These are phyloP conservation scores for Monosporascus sp. DNA, from an alignment of 2,329 filamentous ascomycete genomes.

Conservation along the genomic window DNA sequence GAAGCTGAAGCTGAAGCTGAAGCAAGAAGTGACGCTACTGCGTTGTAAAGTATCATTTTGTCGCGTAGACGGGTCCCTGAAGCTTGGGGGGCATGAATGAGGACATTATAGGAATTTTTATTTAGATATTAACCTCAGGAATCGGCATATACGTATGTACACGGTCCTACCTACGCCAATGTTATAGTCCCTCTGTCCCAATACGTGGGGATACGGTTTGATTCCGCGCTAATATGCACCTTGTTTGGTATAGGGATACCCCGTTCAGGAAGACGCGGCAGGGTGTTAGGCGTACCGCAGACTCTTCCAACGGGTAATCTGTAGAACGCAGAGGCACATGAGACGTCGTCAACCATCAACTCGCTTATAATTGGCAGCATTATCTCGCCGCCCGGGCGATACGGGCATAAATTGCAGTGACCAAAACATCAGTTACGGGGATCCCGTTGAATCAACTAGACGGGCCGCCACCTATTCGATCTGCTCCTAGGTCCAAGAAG, in stretches of 20 bases:
- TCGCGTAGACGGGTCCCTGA: no score
- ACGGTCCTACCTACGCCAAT: conserved; percentile 9
- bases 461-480: conserved; percentile 15
- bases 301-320: no score
- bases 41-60: no score
- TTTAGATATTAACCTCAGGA: no score
- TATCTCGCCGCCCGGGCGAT: not conserved
- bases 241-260: not conserved
- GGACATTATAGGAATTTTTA: no score
- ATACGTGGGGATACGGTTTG: conserved; percentile 8
- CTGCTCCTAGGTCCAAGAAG: conserved; percentile 31
- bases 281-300: not conserved
- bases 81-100: no score
- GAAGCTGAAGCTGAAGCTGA: no score
- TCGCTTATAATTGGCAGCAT: not conserved
- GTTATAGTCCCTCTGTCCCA: conserved; percentile 12
- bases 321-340: no score
- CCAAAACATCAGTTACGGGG: not conserved
- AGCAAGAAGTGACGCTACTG: no score
- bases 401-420: not conserved
- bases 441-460: conserved; percentile 5
- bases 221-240: conserved; percentile 9
- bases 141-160: no score
- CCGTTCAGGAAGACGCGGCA: not conserved
- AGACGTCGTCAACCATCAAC: no score